Conservation (phyloP, 805 yeast species). For the Candida incommunis region DNA sequence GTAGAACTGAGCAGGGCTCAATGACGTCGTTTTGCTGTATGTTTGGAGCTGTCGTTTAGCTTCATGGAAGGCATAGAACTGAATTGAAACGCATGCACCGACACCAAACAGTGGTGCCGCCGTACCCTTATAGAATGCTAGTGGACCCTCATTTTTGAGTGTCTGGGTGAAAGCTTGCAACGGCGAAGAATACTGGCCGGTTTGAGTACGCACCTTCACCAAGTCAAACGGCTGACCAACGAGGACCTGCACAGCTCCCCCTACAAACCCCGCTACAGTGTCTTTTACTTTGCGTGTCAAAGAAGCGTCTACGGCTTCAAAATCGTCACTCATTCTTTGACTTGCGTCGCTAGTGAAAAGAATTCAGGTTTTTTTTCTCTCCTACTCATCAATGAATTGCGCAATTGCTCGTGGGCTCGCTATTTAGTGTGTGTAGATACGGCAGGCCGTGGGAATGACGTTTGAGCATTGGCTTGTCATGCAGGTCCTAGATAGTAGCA, state of each 20-base stretch:
- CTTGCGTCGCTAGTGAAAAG: too few relatives aligned
- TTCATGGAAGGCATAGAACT: constrained; percentile 60
- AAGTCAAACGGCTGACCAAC: constrained; percentile 63
- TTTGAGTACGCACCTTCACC: constrained; percentile 56
- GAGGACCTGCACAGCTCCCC: constrained; percentile 41
- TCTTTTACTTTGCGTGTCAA: constrained; percentile 36
- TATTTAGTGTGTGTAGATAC: too few relatives aligned
- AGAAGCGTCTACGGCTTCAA: constrained; percentile 19
- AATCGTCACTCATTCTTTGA: too few relatives aligned
- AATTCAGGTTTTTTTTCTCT: neutral
- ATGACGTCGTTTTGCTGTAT: constrained; percentile 9
- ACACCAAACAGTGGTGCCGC: constrained; percentile 59
- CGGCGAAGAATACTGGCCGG: constrained; percentile 48
- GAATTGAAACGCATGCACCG: constrained; percentile 54
- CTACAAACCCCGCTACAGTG: constrained; percentile 38
- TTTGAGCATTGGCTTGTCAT: too few relatives aligned
- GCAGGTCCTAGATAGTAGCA: too few relatives aligned
- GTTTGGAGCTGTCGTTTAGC: constrained; percentile 38
- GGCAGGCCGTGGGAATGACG: too few relatives aligned
- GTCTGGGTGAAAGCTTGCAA: constrained; percentile 38
- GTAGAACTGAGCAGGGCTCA: constrained; percentile 42
- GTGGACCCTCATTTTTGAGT: constrained; percentile 42
- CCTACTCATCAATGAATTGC: too few relatives aligned
- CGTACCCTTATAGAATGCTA: constrained; percentile 54
- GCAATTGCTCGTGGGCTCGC: neutral